Conservation (phyloP, 108 stramenopile genomes). For the Pseudonitzschia pungens region DNA sequence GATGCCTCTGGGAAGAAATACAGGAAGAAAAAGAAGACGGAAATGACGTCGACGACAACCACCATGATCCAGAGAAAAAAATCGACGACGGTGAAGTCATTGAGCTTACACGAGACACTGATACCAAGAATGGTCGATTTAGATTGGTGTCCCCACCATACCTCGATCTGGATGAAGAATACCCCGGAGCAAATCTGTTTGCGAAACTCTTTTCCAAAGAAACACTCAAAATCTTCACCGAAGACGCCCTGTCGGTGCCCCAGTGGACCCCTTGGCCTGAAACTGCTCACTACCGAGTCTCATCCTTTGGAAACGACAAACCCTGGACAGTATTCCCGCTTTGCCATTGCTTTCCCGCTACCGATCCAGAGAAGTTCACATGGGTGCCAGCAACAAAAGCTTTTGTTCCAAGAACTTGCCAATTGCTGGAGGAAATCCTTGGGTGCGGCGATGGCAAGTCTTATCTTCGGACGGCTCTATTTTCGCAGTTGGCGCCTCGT, state of each 20-base stretch:
- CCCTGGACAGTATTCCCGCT: constrained; percentile 94
- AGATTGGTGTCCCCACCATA: constrained; percentile 72
- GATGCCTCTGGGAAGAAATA: constrained; percentile 63
- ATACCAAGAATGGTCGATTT: constrained; percentile 16
- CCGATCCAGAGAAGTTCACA: constrained; percentile 52
- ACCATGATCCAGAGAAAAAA: constrained; percentile 17
- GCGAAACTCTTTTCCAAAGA: constrained; percentile 40
- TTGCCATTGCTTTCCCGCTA: constrained; percentile 92
- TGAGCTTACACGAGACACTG: neutral
- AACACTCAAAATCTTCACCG: constrained; percentile 41
- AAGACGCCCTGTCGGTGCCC: constrained; percentile 63
- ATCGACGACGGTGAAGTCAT: neutral
- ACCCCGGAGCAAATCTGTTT: constrained; percentile 34
- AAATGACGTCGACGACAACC: constrained; percentile 21
- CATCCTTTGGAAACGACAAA: constrained; percentile 22
- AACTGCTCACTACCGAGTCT: constrained; percentile 62
- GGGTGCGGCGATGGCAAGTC: constrained; percentile 8
- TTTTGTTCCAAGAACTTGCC: constrained; percentile 78
- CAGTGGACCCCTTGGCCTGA: constrained; percentile 95
- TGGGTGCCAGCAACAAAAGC: constrained; percentile 78
- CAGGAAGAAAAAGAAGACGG: constrained; percentile 40
- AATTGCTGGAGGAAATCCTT: constrained; percentile 38
- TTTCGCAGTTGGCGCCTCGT: constrained; percentile 82
- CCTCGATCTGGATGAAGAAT: constrained; percentile 38
- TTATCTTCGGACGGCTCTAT: constrained; percentile 87